Percentiles rank a stretch among this genome's conserved stretches.
Conservation (phyloP, 805 yeast genomes). For the Blastobotrys muscicola region DNA sequence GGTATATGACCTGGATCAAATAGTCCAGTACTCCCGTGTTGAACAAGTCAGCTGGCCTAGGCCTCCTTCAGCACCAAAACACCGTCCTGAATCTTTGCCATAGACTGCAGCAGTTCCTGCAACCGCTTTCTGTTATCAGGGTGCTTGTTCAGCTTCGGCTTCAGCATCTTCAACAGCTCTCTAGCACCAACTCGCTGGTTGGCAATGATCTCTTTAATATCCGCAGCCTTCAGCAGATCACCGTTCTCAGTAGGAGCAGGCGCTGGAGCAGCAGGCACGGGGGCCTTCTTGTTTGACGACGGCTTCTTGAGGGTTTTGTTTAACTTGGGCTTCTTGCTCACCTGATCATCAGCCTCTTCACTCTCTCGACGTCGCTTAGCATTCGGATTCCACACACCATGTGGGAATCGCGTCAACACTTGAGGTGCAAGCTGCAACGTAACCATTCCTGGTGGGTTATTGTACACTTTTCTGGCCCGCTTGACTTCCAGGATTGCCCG, state of each 20-base stretch:
- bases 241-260: slow-evolving; percentile 21
- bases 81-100: slow-evolving; percentile 46
- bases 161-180: slow-evolving; percentile 52
- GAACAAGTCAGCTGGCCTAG: not conserved
- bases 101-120: slow-evolving; percentile 46
- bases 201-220: slow-evolving; percentile 54
- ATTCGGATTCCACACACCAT: slow-evolving; percentile 77
- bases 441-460: slow-evolving; percentile 45
- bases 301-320: slow-evolving; percentile 1
- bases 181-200: slow-evolving; percentile 41
- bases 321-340: slow-evolving; percentile 26
- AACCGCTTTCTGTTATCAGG: slow-evolving; percentile 54
- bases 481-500: no score
- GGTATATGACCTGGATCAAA: not conserved
- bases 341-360: slow-evolving; percentile 26
- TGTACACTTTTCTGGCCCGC: slow-evolving; percentile 27
- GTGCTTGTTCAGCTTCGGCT: slow-evolving; percentile 52
- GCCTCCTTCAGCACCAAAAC: slow-evolving; percentile 17
- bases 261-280: slow-evolving; percentile 5
- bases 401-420: slow-evolving; percentile 57
- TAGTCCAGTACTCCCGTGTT: no score
- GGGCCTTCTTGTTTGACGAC: slow-evolving; percentile 8
- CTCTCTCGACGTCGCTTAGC: slow-evolving; percentile 33
- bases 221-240: slow-evolving; percentile 56
- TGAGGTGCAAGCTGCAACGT: slow-evolving; percentile 55